Evolutionary conservation across 495 filamentous ascomycete species (phyloP), one percentile per base, ranked within the genome.

Genomic region (Aspergillus asperescens): DNA sequence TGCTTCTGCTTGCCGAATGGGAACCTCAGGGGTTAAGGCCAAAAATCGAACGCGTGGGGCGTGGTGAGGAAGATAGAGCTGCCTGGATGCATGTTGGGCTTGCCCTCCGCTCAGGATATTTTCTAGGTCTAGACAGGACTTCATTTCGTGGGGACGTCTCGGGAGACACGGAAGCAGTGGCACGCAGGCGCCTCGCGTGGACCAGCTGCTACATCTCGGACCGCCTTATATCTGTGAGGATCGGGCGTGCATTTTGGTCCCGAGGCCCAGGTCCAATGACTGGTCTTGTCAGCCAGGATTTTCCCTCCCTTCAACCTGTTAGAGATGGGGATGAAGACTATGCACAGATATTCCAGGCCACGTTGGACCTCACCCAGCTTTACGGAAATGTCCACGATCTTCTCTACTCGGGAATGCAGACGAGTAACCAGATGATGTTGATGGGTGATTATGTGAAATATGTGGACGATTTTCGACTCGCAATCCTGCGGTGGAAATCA

Each of bases 51-150:
- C 68, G 76, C 15, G 79, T 84, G 12, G 82, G 82, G 0, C 72
- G 79, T 24, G 82, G 81, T 8, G 80, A 84, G 62, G 82, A 86
- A 62, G 82, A 86, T 56, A 74, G 81, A 35, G 80, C 81, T 27
- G 79, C 80, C 3, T 86, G 82, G 82, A 84, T 84, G 81, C 81
- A 84, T 61, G 79, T 84, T 9, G 82, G 82, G 5, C 74, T 80
- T 5, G 82, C 82, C 1, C 57, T 86, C 9, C 73, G 82, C 32
- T 77, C 82, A n/a, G 82, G 78, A 0, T 84, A 84, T 56, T 84
- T 82, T 52, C 72, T 83, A 5, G 81, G 74, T 10, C 59, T 84
- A 24, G 82, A 86, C 55, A 67, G 75, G 48, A 76, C 81, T 37
- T 73, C 78, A 38, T 75, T 86, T 69, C 72, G 75, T 47, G 65